Evolutionary conservation across 2,329 filamentous ascomycete genomes (phyloP), one percentile per base, ranked within the genome.

Genomic region (Colletotrichum costaricense): DNA sequence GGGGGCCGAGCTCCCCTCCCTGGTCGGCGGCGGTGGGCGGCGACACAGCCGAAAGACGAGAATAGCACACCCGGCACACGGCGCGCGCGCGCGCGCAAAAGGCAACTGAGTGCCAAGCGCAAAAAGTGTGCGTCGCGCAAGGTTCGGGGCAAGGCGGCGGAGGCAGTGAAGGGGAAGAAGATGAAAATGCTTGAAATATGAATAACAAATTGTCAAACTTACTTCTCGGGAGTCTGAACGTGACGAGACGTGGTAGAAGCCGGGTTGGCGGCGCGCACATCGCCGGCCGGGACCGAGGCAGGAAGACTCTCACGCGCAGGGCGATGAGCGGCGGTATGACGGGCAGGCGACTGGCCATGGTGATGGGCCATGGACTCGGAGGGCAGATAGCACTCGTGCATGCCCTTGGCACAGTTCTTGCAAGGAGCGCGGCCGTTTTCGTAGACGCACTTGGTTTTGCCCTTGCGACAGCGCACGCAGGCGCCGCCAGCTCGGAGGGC

Each of bases 361-460:
- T 89, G 87, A 79, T 90, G 89, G 75, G 87, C 86, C 84, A 89
- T 87, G 74, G 86, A 89, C 82, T 91, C 89, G 35, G 88, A 90
- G 52, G 89, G 89, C 24, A 91, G 82, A 79, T 91, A 91, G 82
- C 89, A 91, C 69, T 91, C 88, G 80, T 91, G 89, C 87, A 90
- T 88, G 73, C 89, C 89, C 81, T 91, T 91, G 60, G 88, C 88
- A 81, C 89, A 91, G 81, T 91, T 91, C 79, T 89, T 89, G 84
- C 89, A 91, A 14, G 89, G 89, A n/a, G 88, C 87, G 79, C 88
- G 85, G 64, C 88, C 89, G 77, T 89, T 90, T 75, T 91, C 89
- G 82, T 91, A 91, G 77, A 91, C 89, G 75, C 89, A 91, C 78
- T 90, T 91, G 65, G 89, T 91, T 81, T 91, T 91, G 82, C 89